phyloP scores from a whole-genome alignment of 2,329 filamentous ascomycete species.

The Fonsecaea pugnacius region DNA sequence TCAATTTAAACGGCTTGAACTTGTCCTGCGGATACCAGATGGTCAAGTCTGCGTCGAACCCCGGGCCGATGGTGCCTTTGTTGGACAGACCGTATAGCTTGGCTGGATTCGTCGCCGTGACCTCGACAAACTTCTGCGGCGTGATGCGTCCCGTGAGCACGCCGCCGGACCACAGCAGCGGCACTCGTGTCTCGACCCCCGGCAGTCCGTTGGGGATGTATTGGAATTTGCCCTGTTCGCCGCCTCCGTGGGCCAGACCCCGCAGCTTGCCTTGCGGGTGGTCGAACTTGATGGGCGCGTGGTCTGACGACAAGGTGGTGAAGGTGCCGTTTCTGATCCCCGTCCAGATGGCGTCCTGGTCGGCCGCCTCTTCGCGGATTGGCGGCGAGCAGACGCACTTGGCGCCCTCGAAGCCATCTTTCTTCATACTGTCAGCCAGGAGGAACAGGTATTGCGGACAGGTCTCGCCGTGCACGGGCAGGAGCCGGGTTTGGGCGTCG shows the following conservation, averaged over 20 bases:
- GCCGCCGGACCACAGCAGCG: constrained; percentile 43
- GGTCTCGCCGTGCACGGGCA: constrained; percentile 63
- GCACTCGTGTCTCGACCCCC: constrained; percentile 49
- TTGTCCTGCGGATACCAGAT: constrained; percentile 46
- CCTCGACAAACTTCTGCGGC: constrained; percentile 45
- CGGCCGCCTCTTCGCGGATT: constrained; percentile 50
- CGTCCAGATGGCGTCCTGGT: constrained; percentile 58
- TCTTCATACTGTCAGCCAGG: constrained; percentile 48
- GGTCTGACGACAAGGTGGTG: constrained; percentile 57
- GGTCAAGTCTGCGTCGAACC: constrained; percentile 50
- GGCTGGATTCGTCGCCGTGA: constrained; percentile 51
- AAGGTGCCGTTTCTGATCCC: constrained; percentile 60
- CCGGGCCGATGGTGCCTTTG: constrained; percentile 49
- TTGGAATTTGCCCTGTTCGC: constrained; percentile 40
- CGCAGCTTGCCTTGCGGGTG: constrained; percentile 44
- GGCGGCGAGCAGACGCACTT: constrained; percentile 61
- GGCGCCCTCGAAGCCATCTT: constrained; percentile 49
- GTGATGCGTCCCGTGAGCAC: constrained; percentile 29
- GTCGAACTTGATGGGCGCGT: constrained; percentile 47
- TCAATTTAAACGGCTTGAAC: constrained; percentile 23
- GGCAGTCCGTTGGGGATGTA: constrained; percentile 52
- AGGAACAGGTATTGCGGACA: constrained; percentile 64
- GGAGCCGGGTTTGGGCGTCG: constrained; percentile 54
- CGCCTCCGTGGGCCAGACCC: constrained; percentile 33
- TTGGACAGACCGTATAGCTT: constrained; percentile 50